Percentiles rank a stretch among this genome's conserved stretches.
Evolutionary conservation across 176 grass and related monocot species (phyloP).

Genomic region (Saccharum officinarum): DNA sequence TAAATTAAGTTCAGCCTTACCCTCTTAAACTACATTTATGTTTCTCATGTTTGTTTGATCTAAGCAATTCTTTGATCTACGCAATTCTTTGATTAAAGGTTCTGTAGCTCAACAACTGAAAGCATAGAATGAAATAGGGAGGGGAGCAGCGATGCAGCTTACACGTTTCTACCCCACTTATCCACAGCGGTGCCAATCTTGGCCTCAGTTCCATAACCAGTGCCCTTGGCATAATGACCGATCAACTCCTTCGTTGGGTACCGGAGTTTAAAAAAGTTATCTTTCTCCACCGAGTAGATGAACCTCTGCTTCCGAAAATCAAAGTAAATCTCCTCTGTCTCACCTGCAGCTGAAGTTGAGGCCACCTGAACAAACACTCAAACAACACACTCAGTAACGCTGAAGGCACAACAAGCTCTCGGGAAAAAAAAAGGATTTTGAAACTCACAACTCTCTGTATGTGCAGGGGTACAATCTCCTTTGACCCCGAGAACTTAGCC

Average conservation of each 20-base stretch:
- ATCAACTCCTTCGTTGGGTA: constrained; percentile 88
- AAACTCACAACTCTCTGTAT: constrained; percentile 70
- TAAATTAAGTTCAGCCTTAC: constrained; percentile 2
- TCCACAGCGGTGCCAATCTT: constrained; percentile 73
- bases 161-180: constrained; percentile 99
- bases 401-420: not conserved
- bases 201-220: constrained; percentile 88
- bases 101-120: constrained; percentile 22
- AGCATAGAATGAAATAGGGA: not conserved
- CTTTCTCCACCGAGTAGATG: constrained; percentile 61
- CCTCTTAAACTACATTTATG: not conserved
- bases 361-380: constrained; percentile 52
- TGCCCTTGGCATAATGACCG: constrained; percentile 69
- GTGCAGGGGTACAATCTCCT: constrained; percentile 90
- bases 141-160: constrained; percentile 40
- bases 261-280: constrained; percentile 83
- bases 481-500: constrained; percentile 83
- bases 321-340: constrained; percentile 86
- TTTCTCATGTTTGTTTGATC: not conserved
- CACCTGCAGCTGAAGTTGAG: constrained; percentile 57
- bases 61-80: not conserved
- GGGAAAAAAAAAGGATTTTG: not conserved
- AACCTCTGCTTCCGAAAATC: constrained; percentile 99
- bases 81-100: not conserved
- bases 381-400: not conserved